Conservation (phyloP, 2,329 filamentous ascomycete species). For the Parafenestella ontariensis region DNA sequence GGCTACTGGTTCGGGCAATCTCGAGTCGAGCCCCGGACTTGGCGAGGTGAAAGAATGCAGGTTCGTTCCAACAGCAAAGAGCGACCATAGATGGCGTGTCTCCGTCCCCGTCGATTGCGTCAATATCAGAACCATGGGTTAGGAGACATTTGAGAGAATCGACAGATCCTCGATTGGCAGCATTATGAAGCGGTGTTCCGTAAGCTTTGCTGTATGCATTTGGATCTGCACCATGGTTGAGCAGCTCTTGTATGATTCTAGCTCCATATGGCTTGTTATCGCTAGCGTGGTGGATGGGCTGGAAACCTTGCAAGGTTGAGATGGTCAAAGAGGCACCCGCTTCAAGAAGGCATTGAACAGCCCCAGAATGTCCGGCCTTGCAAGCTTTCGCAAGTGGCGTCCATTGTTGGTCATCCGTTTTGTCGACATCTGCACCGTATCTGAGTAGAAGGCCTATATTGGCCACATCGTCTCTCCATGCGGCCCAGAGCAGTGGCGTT, state of each 20-base stretch:
- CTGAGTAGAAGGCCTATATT: constrained; percentile 7
- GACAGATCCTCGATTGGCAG: constrained; percentile 4
- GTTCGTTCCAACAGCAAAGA: constrained; percentile 8
- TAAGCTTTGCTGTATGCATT: constrained; percentile 1
- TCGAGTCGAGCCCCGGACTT: constrained; percentile 1
- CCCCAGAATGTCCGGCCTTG: constrained; percentile 5
- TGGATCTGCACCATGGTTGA: neutral
- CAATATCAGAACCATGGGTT: neutral
- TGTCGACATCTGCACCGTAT: constrained; percentile 6
- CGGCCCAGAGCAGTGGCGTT: constrained; percentile 12
- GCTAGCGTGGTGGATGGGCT: constrained; percentile 10
- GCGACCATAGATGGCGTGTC: constrained; percentile 7
- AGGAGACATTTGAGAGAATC: constrained; percentile 1
- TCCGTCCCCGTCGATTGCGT: constrained; percentile 1
- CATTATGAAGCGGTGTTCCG: constrained; percentile 9
- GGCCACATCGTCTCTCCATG: constrained; percentile 9
- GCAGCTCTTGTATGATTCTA: neutral
- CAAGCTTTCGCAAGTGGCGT: constrained; percentile 11
- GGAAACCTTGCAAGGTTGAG: neutral
- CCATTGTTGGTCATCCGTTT: constrained; percentile 2
- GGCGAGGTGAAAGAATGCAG: neutral
- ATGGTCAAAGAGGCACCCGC: neutral
- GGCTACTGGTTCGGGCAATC: neutral
- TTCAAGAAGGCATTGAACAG: constrained; percentile 2
- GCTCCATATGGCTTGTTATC: constrained; percentile 1